Conservation (phyloP, 2,329 filamentous ascomycete species). For the Peltaster fructicola region DNA sequence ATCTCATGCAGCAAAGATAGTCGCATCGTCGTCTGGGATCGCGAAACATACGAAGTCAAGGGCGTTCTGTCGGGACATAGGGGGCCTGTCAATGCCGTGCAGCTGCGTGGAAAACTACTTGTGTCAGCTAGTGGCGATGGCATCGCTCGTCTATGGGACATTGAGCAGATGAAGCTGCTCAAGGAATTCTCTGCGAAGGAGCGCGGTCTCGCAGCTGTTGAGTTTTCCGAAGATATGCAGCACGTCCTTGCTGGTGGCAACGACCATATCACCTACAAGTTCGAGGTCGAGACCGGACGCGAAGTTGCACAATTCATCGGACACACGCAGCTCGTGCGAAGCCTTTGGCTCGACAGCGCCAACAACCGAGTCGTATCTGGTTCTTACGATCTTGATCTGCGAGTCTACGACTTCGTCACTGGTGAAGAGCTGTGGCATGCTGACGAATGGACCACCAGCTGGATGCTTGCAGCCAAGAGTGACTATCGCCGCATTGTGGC, state of each 20-base stretch:
- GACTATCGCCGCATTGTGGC: constrained; percentile 91
- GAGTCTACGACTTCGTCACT: constrained; percentile 72
- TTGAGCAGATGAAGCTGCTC: constrained; percentile 71
- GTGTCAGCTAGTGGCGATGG: constrained; percentile 92
- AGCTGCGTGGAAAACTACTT: constrained; percentile 80
- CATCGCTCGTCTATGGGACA: constrained; percentile 86
- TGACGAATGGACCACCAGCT: constrained; percentile 88
- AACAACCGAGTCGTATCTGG: constrained; percentile 78
- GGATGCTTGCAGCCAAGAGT: constrained; percentile 90
- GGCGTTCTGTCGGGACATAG: constrained; percentile 70
- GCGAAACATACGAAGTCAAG: constrained; percentile 55
- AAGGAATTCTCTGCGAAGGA: constrained; percentile 83
- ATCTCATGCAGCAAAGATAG: constrained; percentile 95
- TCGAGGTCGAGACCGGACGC: constrained; percentile 79
- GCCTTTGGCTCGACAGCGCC: constrained; percentile 73
- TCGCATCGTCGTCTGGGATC: constrained; percentile 88
- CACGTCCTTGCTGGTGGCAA: constrained; percentile 90
- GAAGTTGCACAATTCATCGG: constrained; percentile 66
- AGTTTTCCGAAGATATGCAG: constrained; percentile 89
- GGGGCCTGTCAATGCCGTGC: constrained; percentile 90
- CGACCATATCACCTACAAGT: constrained; percentile 88
- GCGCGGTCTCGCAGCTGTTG: constrained; percentile 84
- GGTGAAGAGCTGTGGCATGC: constrained; percentile 67
- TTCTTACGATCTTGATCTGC: constrained; percentile 89
- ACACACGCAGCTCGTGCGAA: constrained; percentile 73